A percentile compares a stretch with the other conserved stretches of the same genome.
These are phyloP conservation scores for Arctium lappa DNA, from an alignment of 129 eudicot genomes.

Conservation along the genomic window DNA sequence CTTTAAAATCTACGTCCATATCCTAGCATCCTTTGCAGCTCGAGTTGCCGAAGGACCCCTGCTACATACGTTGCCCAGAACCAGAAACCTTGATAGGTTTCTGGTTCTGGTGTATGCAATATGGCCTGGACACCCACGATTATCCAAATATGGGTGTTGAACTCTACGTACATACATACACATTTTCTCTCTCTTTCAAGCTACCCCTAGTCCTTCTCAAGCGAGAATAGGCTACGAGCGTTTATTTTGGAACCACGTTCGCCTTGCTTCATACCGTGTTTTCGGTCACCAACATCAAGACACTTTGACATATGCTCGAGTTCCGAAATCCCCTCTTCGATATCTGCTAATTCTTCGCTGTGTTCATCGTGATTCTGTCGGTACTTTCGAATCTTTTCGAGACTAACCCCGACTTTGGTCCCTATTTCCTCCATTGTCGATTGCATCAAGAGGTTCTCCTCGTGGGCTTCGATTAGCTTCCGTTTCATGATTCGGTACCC, in stretches of 20 bases:
- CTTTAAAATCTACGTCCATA: not conserved
- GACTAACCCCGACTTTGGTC: slow-evolving; percentile 41
- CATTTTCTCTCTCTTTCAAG: not conserved
- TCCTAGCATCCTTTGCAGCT: not conserved
- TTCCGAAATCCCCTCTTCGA: slow-evolving; percentile 52
- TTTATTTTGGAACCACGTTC: not conserved
- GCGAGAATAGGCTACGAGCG: not conserved
- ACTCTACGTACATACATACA: not conserved
- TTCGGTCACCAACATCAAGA: slow-evolving; percentile 19
- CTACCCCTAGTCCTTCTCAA: not conserved
- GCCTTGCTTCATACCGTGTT: not conserved
- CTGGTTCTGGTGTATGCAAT: not conserved
- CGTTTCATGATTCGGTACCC: slow-evolving; percentile 58
- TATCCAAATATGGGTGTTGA: not conserved
- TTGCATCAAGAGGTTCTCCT: slow-evolving; percentile 42
- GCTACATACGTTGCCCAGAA: not conserved
- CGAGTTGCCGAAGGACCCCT: not conserved
- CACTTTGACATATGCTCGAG: slow-evolving; percentile 59
- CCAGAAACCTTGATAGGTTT: not conserved
- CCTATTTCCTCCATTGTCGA: slow-evolving; percentile 59
- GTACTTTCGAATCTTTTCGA: slow-evolving; percentile 40
- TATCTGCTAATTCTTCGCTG: slow-evolving; percentile 33
- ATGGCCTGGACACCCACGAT: not conserved
- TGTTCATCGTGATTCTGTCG: not conserved
- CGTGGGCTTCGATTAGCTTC: slow-evolving; percentile 43